Evolutionary conservation across 148 eudicot species (phyloP).

Genomic region (Chenopodium suecicum): DNA sequence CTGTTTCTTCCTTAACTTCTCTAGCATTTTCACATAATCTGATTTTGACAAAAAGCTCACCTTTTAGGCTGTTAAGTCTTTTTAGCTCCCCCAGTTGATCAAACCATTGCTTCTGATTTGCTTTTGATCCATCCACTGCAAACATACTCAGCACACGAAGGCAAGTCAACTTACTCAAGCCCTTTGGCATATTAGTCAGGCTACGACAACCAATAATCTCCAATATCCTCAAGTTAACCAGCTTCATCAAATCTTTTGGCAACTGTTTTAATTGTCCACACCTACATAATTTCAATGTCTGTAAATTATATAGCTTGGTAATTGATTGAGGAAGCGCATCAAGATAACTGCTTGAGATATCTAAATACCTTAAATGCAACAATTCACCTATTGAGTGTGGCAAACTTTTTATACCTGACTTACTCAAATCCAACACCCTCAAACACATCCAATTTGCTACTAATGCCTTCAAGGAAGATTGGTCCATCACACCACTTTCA

Average conservation of each 20-base stretch:
- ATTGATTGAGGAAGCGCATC: not conserved
- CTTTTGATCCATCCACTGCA: not conserved
- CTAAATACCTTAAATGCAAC: not conserved
- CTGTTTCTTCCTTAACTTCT: too few relatives aligned
- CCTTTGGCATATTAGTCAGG: constrained; percentile 10
- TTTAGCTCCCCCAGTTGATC: not conserved
- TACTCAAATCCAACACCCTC: not conserved
- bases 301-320: too few relatives aligned
- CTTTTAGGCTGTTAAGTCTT: not conserved
- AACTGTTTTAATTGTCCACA: not conserved
- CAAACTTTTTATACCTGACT: not conserved
- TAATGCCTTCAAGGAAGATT: too few relatives aligned
- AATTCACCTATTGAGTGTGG: not conserved
- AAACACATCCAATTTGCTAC: not conserved
- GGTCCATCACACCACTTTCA: too few relatives aligned
- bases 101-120: not conserved
- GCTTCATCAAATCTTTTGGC: not conserved
- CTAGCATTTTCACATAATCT: too few relatives aligned
- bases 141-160: not conserved
- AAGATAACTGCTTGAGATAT: not conserved
- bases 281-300: not conserved
- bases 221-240: not conserved
- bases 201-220: not conserved
- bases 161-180: constrained; percentile 12
- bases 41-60: not conserved